Percentiles rank a stretch among this genome's conserved stretches.
phyloP scores from a whole-genome alignment of 495 filamentous ascomycete genomes.

The Aspergillus ostianus region DNA sequence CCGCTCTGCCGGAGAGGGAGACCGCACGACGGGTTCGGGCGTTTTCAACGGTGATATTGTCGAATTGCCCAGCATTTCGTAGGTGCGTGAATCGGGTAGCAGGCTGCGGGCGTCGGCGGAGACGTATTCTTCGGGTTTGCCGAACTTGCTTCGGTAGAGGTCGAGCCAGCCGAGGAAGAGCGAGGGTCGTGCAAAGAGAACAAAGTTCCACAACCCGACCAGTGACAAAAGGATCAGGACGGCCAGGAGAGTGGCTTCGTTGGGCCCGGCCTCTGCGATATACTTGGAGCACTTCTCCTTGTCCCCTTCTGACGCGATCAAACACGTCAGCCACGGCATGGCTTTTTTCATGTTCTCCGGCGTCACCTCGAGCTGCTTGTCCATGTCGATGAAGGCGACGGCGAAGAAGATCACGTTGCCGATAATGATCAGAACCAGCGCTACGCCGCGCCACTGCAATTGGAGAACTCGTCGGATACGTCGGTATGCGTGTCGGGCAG shows the following conservation, averaged over 20 bases:
- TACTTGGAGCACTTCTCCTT: constrained; percentile 62
- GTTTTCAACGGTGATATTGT: constrained; percentile 32
- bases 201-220: constrained; percentile 79
- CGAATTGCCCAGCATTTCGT: constrained; percentile 73
- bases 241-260: constrained; percentile 74
- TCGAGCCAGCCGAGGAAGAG: constrained; percentile 86
- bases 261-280: constrained; percentile 53
- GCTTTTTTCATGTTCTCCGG: constrained; percentile 52
- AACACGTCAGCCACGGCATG: constrained; percentile 69
- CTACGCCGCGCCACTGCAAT: constrained; percentile 90
- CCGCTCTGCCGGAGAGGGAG: constrained; percentile 35
- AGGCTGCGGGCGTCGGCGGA: constrained; percentile 74
- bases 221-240: constrained; percentile 79
- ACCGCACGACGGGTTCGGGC: constrained; percentile 44
- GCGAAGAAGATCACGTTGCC: constrained; percentile 89
- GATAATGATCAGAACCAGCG: constrained; percentile 82
- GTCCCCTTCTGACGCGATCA: constrained; percentile 56
- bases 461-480: constrained; percentile 82
- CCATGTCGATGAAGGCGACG: constrained; percentile 82
- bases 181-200: constrained; percentile 75
- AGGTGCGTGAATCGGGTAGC: constrained; percentile 64
- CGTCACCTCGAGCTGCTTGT: constrained; percentile 61
- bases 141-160: constrained; percentile 49
- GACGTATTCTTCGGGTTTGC: constrained; percentile 69
- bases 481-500: constrained; percentile 82